Evolutionary conservation across 2,329 filamentous ascomycete species (phyloP).

Genomic region (Phialophora chinensis): DNA sequence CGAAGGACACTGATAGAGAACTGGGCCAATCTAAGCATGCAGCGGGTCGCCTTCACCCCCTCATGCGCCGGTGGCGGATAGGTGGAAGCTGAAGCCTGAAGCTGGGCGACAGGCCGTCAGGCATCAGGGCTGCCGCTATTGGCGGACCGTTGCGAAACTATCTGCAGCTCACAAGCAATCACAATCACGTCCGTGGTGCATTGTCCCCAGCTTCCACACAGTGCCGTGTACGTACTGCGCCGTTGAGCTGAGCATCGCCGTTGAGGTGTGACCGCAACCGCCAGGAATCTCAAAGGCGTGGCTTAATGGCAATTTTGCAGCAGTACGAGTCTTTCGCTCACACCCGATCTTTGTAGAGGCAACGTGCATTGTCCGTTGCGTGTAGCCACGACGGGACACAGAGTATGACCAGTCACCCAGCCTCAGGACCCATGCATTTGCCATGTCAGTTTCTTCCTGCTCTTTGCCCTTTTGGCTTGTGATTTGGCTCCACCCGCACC

Average conservation of each 20-base stretch:
- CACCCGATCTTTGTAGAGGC: background rate
- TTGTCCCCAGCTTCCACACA: background rate
- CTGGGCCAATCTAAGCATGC: background rate
- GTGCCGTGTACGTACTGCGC: background rate
- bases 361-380: background rate
- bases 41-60: too few relatives aligned
- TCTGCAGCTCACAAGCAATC: background rate
- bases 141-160: background rate
- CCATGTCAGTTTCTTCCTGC: background rate
- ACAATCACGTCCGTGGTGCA: background rate
- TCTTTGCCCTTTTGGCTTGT: background rate
- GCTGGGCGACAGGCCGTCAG: background rate
- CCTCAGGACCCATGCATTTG: background rate
- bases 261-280: background rate
- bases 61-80: background rate
- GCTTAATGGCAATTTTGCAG: background rate
- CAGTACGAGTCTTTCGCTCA: background rate
- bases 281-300: background rate
- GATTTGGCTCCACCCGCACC: background rate
- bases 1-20: background rate
- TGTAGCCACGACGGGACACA: background rate
- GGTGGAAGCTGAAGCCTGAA: background rate
- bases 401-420: background rate
- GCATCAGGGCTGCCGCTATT: background rate
- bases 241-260: background rate